Percentiles rank a stretch among this genome's conserved stretches.
These are phyloP conservation scores for Sideroxylon spinosum DNA, from an alignment of 179 eudicot genomes.

Conservation along the genomic window DNA sequence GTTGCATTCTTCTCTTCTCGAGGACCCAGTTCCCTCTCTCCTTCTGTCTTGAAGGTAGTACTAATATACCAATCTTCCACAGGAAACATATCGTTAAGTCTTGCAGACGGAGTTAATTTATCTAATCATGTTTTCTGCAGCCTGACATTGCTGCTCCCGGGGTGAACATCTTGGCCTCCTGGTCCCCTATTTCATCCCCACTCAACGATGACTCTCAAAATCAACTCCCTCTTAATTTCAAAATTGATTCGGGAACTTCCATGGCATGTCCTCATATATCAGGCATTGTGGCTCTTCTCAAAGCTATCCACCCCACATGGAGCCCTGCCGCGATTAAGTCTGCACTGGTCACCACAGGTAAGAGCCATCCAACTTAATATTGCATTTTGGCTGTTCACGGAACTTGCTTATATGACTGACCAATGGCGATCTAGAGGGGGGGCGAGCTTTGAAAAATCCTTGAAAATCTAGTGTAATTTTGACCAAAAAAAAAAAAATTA, in stretches of 20 bases:
- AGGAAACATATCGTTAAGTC: background rate
- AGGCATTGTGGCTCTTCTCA: conserved; percentile 40
- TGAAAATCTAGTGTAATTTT: too few relatives aligned
- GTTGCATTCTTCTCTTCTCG: conserved; percentile 43
- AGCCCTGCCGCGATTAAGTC: conserved; percentile 50
- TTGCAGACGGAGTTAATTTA: background rate
- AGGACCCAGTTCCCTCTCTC: conserved; percentile 40
- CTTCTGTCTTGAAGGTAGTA: conserved; percentile 41
- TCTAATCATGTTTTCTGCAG: conserved; percentile 19
- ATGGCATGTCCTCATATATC: conserved; percentile 53
- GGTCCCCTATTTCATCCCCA: conserved; percentile 19
- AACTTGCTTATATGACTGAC: background rate
- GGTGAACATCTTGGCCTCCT: conserved; percentile 39
- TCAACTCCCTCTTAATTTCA: conserved; percentile 21
- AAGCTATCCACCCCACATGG: conserved; percentile 45
- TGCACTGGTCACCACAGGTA: conserved; percentile 43
- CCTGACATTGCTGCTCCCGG: conserved; percentile 53
- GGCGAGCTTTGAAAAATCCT: too few relatives aligned
- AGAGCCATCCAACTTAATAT: background rate
- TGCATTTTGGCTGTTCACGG: background rate
- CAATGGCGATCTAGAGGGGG: too few relatives aligned
- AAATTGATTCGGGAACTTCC: conserved; percentile 41
- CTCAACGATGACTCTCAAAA: conserved; percentile 1
- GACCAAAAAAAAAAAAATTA: too few relatives aligned
- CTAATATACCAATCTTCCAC: background rate